Evolutionary conservation across 176 grass and related monocot species (phyloP).

Genomic region (Sorghum bicolor): DNA sequence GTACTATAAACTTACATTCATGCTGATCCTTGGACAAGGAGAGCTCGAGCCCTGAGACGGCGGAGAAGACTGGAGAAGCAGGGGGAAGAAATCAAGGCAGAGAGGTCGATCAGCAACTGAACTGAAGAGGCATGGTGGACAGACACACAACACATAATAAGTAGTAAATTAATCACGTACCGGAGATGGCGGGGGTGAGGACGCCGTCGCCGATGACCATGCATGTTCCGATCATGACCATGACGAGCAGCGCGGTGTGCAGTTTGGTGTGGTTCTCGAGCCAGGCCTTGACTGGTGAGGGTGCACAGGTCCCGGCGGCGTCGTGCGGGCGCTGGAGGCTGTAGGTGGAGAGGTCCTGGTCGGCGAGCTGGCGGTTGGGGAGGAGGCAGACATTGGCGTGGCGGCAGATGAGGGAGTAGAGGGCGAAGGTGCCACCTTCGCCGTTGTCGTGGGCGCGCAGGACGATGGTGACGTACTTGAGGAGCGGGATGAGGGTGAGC

Average conservation of each 20-base stretch:
- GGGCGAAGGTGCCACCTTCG: slow-evolving; percentile 69
- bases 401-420: slow-evolving; percentile 95
- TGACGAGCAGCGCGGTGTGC: slow-evolving; percentile 73
- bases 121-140: too few species aligned
- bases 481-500: slow-evolving; percentile 82
- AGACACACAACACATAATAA: too few species aligned
- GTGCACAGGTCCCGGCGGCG: neutral
- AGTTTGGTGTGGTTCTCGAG: slow-evolving; percentile 66
- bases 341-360: slow-evolving; percentile 93
- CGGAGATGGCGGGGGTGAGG: slow-evolving; percentile 84
- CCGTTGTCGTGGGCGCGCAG: slow-evolving; percentile 96
- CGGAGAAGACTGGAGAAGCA: slow-evolving; percentile 76
- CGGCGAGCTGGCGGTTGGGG: slow-evolving; percentile 84
- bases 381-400: slow-evolving; percentile 94
- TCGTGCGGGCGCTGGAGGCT: slow-evolving; percentile 55
- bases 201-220: slow-evolving; percentile 98
- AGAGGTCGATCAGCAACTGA: neutral
- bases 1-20: slow-evolving; percentile 67
- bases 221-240: slow-evolving; percentile 95
- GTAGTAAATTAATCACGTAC: too few species aligned
- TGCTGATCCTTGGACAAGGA: slow-evolving; percentile 85
- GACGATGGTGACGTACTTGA: slow-evolving; percentile 97
- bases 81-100: neutral
- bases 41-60: slow-evolving; percentile 91
- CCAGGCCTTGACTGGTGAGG: slow-evolving; percentile 69